These are phyloP conservation scores for Ogataea pignaliae DNA, from an alignment of 805 yeast genomes.

Conservation along the genomic window DNA sequence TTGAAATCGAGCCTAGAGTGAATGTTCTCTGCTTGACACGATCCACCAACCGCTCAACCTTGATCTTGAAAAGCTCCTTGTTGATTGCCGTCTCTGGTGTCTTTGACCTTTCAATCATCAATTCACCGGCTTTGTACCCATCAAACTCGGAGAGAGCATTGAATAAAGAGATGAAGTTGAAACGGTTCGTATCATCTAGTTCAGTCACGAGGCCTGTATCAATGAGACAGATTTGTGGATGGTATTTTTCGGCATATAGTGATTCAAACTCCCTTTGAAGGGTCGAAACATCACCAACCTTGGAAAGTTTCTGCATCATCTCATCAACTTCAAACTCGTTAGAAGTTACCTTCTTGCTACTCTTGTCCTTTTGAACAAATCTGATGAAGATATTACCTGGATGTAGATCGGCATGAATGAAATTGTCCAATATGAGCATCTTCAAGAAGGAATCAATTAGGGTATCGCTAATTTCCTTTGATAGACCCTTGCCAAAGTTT, in stretches of 20 bases:
- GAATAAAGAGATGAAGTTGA: constrained; percentile 85
- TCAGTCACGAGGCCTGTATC: constrained; percentile 96
- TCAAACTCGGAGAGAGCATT: constrained; percentile 86
- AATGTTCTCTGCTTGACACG: constrained; percentile 84
- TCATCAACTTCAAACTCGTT: constrained; percentile 44
- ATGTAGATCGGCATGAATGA: constrained; percentile 94
- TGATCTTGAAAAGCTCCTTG: constrained; percentile 78
- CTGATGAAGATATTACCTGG: constrained; percentile 83
- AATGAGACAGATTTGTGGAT: constrained; percentile 83
- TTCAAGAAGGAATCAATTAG: constrained; percentile 88
- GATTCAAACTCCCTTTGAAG: constrained; percentile 39
- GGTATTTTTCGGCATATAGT: constrained; percentile 53
- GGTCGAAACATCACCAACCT: constrained; percentile 29
- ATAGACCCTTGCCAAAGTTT: constrained; percentile 39
- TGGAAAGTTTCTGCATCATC: constrained; percentile 38
- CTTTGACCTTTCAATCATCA: constrained; percentile 91
- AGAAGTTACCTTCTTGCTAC: constrained; percentile 37
- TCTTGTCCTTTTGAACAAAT: constrained; percentile 38
- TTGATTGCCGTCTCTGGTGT: constrained; percentile 91
- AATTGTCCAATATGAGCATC: constrained; percentile 90
- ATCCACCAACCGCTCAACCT: constrained; percentile 79
- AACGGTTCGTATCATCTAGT: constrained; percentile 67
- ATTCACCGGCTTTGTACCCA: constrained; percentile 90
- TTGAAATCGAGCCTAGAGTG: constrained; percentile 84
- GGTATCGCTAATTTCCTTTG: constrained; percentile 70